Base-by-base conservation (phyloP, 306 rosid genomes). In the Prunus mume region DNA sequence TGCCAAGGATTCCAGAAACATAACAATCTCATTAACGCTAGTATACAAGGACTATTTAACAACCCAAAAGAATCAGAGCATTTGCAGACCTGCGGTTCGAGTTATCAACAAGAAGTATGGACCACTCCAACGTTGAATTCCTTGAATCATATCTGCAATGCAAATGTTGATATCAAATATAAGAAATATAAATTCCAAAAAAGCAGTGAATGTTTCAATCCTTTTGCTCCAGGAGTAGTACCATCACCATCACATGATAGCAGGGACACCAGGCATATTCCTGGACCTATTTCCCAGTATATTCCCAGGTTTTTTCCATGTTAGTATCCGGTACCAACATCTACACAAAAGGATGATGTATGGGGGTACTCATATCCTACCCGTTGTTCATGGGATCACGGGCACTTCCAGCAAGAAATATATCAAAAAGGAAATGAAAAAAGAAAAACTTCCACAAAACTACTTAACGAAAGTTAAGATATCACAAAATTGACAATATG, bases 81-180 rank as follows among this genome's bases (percentile, higher is more conserved):
- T 51, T 66, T 73, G 30, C 76, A 69, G 55, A 94, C 98, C 97
- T 92, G 87, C 98, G 93, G 84, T 92, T 94, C 55, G 97, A 90
- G 79, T 92, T 78, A 83, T 94, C 97, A 68, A 92, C 84, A 45
- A 92, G 92, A 75, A 94, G 91, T 78, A 94, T 86, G 61, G 97
- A 89, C 98, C 98, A 94, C 75, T 92, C 96, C 88, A 94, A 88
- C 64, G 86, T 34, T 74, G 96, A 89, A 86, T 90, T 94, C 90
- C 97, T 89, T 1, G 96, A 68, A 79, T 94, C 98, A 80, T 86
- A 94, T 89, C 98, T 94, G 83, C 83, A 80, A 71, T 19, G 43
- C 25, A 69, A 62, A 60, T 27, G 19, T 63, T 18, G n/a, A 27
- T 61, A 61, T 45, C 28, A 74, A 61, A 19, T 61, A 27, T 45